Evolutionary conservation across 306 rosid species (phyloP).

Genomic region (Spatholobus suberectus): DNA sequence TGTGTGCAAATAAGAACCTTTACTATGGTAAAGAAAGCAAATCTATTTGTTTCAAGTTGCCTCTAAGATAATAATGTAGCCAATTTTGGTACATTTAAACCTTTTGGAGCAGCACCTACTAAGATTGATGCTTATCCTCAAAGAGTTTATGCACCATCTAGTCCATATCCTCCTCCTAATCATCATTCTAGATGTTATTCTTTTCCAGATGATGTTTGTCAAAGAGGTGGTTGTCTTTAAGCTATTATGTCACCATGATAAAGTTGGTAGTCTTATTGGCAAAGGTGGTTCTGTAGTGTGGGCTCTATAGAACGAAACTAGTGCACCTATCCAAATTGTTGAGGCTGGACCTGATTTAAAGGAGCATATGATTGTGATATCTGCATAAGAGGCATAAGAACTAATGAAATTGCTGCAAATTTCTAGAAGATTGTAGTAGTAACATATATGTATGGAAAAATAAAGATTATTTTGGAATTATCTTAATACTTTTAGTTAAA

Average conservation of each 20-base stretch:
- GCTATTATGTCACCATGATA: conserved; percentile 75
- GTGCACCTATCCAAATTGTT: conserved; percentile 78
- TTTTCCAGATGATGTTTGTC: conserved; percentile 57
- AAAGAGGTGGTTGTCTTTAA: conserved; percentile 84
- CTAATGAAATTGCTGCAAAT: too few species aligned
- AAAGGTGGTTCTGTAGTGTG: conserved; percentile 83
- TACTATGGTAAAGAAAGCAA: conserved; percentile 70
- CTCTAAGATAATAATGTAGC: conserved; percentile 61
- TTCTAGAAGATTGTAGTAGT: too few species aligned
- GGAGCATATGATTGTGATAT: conserved; percentile 77
- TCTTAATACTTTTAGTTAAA: too few species aligned
- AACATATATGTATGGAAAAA: too few species aligned
- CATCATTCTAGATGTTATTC: conserved; percentile 63
- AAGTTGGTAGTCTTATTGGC: too few species aligned
- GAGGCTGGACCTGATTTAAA: conserved; percentile 70
- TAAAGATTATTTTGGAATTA: too few species aligned
- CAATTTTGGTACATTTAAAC: conserved; percentile 54
- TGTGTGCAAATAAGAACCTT: conserved; percentile 68
- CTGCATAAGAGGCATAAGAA: conserved; percentile 74
- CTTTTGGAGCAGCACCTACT: conserved; percentile 46
- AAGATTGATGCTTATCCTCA: conserved; percentile 59
- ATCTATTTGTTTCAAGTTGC: conserved; percentile 65
- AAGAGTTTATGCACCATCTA: conserved; percentile 48
- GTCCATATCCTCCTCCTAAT: conserved; percentile 51
- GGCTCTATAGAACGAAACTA: conserved; percentile 76